phyloP scores from a whole-genome alignment of 148 eudicot genomes.

The Fagopyrum homotropicum region DNA sequence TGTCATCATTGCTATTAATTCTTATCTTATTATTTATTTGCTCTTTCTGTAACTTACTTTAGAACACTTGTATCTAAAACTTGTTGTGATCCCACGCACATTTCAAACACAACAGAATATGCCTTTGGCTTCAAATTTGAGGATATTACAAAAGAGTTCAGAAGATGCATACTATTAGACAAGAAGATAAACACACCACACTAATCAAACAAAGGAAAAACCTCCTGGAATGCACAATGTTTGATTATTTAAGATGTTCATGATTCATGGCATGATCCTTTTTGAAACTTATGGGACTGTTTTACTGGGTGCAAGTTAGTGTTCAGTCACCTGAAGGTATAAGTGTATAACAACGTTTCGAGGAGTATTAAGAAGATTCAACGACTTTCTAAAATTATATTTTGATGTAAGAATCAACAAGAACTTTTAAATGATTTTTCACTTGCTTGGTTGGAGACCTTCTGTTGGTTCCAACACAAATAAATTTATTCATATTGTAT shows the following conservation, averaged over 20 bases:
- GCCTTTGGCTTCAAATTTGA: slow-evolving; percentile 36
- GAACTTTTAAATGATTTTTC: not conserved
- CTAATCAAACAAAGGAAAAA: no score
- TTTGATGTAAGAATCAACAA: slow-evolving; percentile 57
- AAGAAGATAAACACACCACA: no score
- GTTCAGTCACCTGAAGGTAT: slow-evolving; percentile 78
- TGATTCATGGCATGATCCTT: not conserved
- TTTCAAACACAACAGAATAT: slow-evolving; percentile 44
- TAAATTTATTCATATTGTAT: not conserved
- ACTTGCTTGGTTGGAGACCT: not conserved
- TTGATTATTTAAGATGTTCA: not conserved
- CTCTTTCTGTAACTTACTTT: not conserved
- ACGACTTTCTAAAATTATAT: slow-evolving; percentile 80
- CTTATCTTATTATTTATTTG: not conserved
- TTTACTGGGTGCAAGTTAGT: slow-evolving; percentile 90
- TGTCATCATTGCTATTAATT: not conserved
- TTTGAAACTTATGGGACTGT: slow-evolving; percentile 43
- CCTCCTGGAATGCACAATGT: no score
- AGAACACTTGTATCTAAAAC: not conserved
- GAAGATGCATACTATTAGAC: not conserved
- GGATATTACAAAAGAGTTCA: slow-evolving; percentile 22
- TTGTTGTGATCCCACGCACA: slow-evolving; percentile 31
- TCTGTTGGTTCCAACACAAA: not conserved
- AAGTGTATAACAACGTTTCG: slow-evolving; percentile 43
- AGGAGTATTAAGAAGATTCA: slow-evolving; percentile 75